A percentile compares a stretch with the other conserved stretches of the same genome.
phyloP scores from a whole-genome alignment of 805 yeast species.

The Wickerhamia fluorescens region DNA sequence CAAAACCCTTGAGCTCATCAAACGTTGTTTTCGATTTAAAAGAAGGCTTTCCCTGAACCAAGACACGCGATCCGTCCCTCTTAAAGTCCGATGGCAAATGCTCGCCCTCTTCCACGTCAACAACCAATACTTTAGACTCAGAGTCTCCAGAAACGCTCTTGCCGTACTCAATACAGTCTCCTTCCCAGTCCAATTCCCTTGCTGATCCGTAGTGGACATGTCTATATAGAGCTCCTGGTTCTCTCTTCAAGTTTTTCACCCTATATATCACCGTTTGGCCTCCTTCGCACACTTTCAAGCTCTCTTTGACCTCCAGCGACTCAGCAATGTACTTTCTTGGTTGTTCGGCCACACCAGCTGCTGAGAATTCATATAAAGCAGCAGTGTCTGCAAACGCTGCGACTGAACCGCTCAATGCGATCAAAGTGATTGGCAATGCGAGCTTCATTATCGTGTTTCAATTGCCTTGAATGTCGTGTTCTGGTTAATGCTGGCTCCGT shows the following conservation, averaged over 20 bases:
- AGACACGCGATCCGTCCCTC: slow-evolving; percentile 9
- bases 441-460: slow-evolving; percentile 6
- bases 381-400: slow-evolving; percentile 20
- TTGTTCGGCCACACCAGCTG: slow-evolving; percentile 4
- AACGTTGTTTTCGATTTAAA: no score
- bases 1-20: slow-evolving; percentile 16
- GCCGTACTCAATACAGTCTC: slow-evolving; percentile 6
- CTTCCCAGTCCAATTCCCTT: slow-evolving; percentile 11
- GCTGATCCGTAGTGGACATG: slow-evolving; percentile 15
- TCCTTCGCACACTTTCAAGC: slow-evolving; percentile 12
- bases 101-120: slow-evolving; percentile 15
- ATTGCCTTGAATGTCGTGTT: neutral
- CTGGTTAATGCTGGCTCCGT: slow-evolving; percentile 1
- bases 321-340: slow-evolving; percentile 18
- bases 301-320: neutral
- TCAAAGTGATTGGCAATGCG: slow-evolving; percentile 4
- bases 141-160: slow-evolving; percentile 1
- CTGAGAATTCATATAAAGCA: slow-evolving; percentile 12
- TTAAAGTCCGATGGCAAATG: slow-evolving; percentile 3
- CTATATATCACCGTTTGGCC: slow-evolving; percentile 18
- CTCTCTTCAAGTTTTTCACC: slow-evolving; percentile 13
- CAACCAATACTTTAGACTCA: slow-evolving; percentile 2
- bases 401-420: slow-evolving; percentile 8
- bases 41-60: slow-evolving; percentile 29
- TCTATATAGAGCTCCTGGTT: slow-evolving; percentile 6